phyloP scores from a whole-genome alignment of 2,329 filamentous ascomycete genomes.

The Phaeomoniella chlamydospora region DNA sequence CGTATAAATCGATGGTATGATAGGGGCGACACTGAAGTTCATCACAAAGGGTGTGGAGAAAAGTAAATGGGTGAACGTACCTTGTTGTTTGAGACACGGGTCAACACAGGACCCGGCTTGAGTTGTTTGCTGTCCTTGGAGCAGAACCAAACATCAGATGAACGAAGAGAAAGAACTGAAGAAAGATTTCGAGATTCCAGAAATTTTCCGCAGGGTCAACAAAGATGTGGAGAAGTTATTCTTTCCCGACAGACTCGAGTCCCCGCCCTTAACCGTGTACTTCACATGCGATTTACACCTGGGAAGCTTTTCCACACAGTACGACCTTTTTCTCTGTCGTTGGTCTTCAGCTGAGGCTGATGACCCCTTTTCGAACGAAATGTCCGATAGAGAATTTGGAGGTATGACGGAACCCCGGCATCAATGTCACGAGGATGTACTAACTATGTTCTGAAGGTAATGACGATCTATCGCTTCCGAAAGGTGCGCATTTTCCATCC shows the following conservation, averaged over 20 bases:
- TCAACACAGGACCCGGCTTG: too few species aligned
- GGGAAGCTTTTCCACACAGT: not conserved
- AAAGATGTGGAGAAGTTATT: constrained; percentile 12
- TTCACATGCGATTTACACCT: not conserved
- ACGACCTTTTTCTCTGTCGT: constrained; percentile 3
- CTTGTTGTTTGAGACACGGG: too few species aligned
- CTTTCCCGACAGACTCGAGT: constrained; percentile 12
- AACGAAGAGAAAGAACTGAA: constrained; percentile 1
- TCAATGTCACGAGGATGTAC: too few species aligned
- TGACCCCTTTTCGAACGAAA: too few species aligned
- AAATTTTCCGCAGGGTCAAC: constrained; percentile 2
- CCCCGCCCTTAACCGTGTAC: not conserved
- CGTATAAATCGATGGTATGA: constrained; percentile 32
- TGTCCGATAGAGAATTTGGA: constrained; percentile 42
- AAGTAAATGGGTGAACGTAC: constrained; percentile 3
- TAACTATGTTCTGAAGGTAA: too few species aligned
- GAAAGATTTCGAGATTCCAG: constrained; percentile 7
- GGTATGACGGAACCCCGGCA: constrained; percentile 4
- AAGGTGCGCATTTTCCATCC: constrained; percentile 25
- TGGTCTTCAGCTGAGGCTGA: not conserved
- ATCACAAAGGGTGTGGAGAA: constrained; percentile 29
- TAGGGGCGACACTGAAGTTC: constrained; percentile 50
- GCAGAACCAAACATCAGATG: too few species aligned
- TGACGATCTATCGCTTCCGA: constrained; percentile 46
- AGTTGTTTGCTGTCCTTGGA: too few species aligned